Evolutionary conservation across 331 rosid species (phyloP).

Genomic region (Rhamnella rubrinervis): DNA sequence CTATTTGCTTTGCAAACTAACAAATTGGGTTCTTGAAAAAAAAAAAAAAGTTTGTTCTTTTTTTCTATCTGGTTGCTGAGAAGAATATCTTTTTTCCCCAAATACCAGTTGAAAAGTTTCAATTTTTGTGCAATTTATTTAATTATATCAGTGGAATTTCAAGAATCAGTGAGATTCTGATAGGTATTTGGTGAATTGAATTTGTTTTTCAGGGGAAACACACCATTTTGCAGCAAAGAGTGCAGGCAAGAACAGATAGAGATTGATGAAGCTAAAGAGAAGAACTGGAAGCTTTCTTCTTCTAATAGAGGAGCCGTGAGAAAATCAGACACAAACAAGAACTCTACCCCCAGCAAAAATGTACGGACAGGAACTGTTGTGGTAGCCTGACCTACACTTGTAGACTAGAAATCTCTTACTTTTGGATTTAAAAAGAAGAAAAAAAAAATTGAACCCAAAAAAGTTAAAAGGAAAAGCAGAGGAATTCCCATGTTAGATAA

Average conservation of each 20-base stretch:
- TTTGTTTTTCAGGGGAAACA: conserved; percentile 67
- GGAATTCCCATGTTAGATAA: background rate
- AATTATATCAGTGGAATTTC: background rate
- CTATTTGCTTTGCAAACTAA: background rate
- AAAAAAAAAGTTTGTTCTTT: too few species aligned
- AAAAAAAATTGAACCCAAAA: background rate
- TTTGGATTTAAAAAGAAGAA: background rate
- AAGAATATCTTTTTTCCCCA: too few species aligned
- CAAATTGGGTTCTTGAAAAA: background rate
- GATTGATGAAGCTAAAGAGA: conserved; percentile 68
- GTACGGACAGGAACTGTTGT: conserved; percentile 67
- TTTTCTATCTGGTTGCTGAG: too few species aligned
- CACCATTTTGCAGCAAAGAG: conserved; percentile 92
- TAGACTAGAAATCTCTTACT: background rate
- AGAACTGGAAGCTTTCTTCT: conserved; percentile 50
- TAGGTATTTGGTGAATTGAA: background rate
- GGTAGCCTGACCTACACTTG: conserved; percentile 46
- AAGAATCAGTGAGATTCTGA: conserved; percentile 12
- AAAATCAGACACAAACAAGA: conserved; percentile 55
- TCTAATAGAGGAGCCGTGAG: conserved; percentile 47
- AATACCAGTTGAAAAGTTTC: background rate
- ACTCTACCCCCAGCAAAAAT: conserved; percentile 42
- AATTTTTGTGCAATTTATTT: background rate
- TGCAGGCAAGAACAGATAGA: conserved; percentile 86
- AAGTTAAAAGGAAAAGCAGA: background rate